Conservation (phyloP, 1,284 basidiomycete genomes). For the Anthracocystis walkeri region DNA sequence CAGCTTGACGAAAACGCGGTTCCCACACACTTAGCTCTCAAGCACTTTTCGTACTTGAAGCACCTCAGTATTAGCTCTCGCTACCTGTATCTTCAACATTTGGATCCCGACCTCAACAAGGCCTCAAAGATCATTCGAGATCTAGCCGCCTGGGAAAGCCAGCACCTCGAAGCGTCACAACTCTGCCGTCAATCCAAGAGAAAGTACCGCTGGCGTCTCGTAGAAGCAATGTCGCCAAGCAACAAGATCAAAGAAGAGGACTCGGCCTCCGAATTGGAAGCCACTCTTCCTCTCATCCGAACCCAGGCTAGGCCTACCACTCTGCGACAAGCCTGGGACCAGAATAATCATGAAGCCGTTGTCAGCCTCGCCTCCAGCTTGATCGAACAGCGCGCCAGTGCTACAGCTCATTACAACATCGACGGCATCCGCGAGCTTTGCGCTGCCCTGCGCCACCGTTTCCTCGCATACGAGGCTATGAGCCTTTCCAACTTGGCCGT, state of each 20-base stretch:
- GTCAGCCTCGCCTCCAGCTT: slow-evolving; percentile 13
- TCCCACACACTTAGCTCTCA: neutral
- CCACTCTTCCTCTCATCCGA: neutral
- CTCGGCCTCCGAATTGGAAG: neutral
- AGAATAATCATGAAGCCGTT: slow-evolving; percentile 8
- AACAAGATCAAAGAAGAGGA: slow-evolving; percentile 1
- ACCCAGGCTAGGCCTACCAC: slow-evolving; percentile 2
- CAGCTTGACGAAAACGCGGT: too few relatives aligned
- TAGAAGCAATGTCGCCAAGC: neutral
- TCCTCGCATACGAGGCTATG: slow-evolving; percentile 15
- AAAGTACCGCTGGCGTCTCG: neutral
- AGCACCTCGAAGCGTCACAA: slow-evolving; percentile 1
- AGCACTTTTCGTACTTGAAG: neutral
- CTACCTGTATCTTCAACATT: neutral
- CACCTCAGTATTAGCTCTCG: neutral
- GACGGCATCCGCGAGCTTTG: slow-evolving; percentile 16
- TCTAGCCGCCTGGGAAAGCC: neutral
- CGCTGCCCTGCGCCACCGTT: slow-evolving; percentile 8
- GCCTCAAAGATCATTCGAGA: neutral
- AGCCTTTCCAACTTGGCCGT: slow-evolving; percentile 7
- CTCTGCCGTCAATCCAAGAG: neutral
- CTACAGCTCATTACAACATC: slow-evolving; percentile 7
- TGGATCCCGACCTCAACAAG: neutral
- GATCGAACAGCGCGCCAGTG: slow-evolving; percentile 12
- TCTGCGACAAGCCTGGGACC: slow-evolving; percentile 8